Percentiles rank a stretch among this genome's conserved stretches.
These are phyloP conservation scores for Mycena leptocephala DNA, from an alignment of 768 basidiomycete genomes.

Conservation along the genomic window DNA sequence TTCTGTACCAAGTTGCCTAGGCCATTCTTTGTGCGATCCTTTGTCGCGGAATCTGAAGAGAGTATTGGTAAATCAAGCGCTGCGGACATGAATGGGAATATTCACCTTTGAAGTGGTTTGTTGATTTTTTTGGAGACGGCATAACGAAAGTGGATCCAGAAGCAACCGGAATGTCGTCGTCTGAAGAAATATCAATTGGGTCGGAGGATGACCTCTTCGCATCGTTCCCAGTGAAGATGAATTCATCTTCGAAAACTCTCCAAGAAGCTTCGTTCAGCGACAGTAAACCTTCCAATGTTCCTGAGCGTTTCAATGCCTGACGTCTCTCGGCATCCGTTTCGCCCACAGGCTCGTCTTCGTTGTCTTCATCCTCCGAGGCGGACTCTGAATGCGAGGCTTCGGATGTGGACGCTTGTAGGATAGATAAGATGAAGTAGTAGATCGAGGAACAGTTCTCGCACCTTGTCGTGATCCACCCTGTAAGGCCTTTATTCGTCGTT, in stretches of 20 bases:
- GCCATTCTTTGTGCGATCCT: constrained; percentile 17
- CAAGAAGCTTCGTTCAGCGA: constrained; percentile 58
- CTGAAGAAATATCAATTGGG: constrained; percentile 31
- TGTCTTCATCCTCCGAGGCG: not conserved
- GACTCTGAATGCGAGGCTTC: not conserved
- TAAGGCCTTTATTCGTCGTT: constrained; percentile 69
- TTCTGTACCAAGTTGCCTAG: constrained; percentile 57
- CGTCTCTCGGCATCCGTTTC: constrained; percentile 68
- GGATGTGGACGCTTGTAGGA: constrained; percentile 11
- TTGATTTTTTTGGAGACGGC: constrained; percentile 8
- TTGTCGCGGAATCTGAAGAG: not conserved
- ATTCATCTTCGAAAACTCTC: constrained; percentile 67
- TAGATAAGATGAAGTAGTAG: not conserved
- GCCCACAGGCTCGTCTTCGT: constrained; percentile 33
- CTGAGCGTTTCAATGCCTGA: constrained; percentile 64
- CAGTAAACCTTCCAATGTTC: constrained; percentile 60
- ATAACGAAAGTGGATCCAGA: constrained; percentile 49
- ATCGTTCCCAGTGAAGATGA: constrained; percentile 55
- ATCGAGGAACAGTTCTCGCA: not conserved
- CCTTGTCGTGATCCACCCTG: constrained; percentile 49
- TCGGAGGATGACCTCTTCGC: not conserved
- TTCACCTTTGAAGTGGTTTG: not conserved
- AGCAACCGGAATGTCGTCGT: constrained; percentile 45
- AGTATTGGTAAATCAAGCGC: not conserved
- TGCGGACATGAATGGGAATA: not conserved